Conservation (phyloP, 345 rosid genomes). For the Linum usitatissimum region DNA sequence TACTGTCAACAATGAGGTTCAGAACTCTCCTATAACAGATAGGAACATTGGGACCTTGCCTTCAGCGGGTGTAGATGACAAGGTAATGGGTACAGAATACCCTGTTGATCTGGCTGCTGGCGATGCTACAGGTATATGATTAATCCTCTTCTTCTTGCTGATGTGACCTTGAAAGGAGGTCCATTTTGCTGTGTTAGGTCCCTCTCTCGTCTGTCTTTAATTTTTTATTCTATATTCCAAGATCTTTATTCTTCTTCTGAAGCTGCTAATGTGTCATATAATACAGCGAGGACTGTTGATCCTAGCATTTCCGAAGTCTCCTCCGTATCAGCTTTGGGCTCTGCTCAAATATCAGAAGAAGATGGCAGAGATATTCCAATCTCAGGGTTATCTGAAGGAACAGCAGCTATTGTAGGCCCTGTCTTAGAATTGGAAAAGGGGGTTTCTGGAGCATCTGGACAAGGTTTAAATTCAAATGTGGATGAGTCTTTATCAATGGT, state of each 20-base stretch:
- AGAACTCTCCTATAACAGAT: conserved; percentile 14
- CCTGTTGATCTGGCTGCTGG: conserved; percentile 23
- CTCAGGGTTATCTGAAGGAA: conserved; percentile 20
- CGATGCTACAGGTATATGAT: conserved; percentile 33
- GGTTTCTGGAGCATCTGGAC: conserved; percentile 17
- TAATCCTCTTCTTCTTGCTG: conserved; percentile 7
- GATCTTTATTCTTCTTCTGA: neutral
- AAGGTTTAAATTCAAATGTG: conserved; percentile 12
- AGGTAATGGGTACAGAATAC: conserved; percentile 23
- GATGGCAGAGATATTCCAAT: conserved; percentile 13
- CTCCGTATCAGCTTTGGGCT: conserved; percentile 6
- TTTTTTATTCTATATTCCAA: conserved; percentile 1
- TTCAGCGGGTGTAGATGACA: conserved; percentile 16
- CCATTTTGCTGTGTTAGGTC: neutral
- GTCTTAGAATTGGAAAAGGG: conserved; percentile 18
- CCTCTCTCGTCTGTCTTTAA: neutral
- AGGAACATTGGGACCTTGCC: conserved; percentile 19
- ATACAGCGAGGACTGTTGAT: conserved; percentile 16
- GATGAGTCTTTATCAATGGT: conserved; percentile 17
- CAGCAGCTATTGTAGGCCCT: conserved; percentile 13
- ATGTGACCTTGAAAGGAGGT: neutral
- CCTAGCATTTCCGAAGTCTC: conserved; percentile 20
- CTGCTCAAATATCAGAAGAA: conserved; percentile 16
- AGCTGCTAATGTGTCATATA: conserved; percentile 9
- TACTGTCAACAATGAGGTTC: conserved; percentile 15